phyloP scores from a whole-genome alignment of 768 basidiomycete genomes.

The Calocera cornea region DNA sequence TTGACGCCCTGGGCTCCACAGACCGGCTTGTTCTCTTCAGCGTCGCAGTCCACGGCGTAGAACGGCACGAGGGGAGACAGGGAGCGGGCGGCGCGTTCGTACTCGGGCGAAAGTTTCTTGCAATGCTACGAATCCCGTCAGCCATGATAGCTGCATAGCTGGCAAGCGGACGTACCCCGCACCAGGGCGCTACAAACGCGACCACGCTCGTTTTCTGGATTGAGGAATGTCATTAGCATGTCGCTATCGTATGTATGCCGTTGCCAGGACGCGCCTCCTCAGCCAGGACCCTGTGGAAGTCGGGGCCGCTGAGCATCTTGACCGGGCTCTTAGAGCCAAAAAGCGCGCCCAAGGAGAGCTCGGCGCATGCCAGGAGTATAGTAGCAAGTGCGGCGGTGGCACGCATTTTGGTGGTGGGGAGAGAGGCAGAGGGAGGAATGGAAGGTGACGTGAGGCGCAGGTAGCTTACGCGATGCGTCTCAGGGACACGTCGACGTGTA shows the following conservation, averaged over 20 bases:
- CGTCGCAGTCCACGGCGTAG: slow-evolving; percentile 91
- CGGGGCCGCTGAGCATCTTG: slow-evolving; percentile 57
- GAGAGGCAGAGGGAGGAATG: neutral
- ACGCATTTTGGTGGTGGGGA: neutral
- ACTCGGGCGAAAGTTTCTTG: slow-evolving; percentile 72
- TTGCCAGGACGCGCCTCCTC: slow-evolving; percentile 38
- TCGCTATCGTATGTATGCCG: neutral
- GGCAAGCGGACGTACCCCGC: slow-evolving; percentile 44
- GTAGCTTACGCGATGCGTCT: neutral
- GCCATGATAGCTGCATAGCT: neutral
- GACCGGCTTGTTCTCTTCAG: slow-evolving; percentile 59
- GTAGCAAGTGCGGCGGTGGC: neutral
- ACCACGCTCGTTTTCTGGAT: slow-evolving; percentile 59
- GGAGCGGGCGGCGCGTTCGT: slow-evolving; percentile 62
- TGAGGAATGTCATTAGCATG: neutral
- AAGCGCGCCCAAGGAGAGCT: neutral
- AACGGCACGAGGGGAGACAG: slow-evolving; percentile 72
- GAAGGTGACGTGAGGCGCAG: neutral
- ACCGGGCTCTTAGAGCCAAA: slow-evolving; percentile 37
- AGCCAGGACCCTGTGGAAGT: slow-evolving; percentile 60
- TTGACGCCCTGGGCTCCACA: slow-evolving; percentile 64
- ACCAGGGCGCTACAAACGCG: slow-evolving; percentile 94
- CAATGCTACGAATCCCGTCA: slow-evolving; percentile 46
- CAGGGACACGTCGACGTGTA: slow-evolving; percentile 1
- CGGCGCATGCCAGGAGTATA: neutral